phyloP scores from a whole-genome alignment of 2,329 filamentous ascomycete genomes.

The Leptographium galeiforme region DNA sequence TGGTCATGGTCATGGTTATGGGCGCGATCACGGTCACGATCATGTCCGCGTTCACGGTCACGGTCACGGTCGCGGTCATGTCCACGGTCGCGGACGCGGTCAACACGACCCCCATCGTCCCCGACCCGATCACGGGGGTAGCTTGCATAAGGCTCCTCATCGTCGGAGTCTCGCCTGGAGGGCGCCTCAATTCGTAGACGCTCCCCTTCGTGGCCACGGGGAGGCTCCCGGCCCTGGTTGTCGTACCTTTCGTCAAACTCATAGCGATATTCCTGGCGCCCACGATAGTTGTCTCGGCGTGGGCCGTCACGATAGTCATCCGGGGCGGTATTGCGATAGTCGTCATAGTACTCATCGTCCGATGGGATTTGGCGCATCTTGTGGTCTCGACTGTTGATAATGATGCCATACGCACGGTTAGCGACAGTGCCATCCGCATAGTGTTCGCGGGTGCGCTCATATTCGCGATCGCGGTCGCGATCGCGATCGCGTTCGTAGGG shows the following conservation, averaged over 20 bases:
- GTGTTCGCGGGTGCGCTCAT: constrained; percentile 7
- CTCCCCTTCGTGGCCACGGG: constrained; percentile 1
- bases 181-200: constrained; percentile 7
- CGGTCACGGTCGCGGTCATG: constrained; percentile 1
- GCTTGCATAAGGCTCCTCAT: constrained; percentile 8
- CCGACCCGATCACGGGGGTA: constrained; percentile 7
- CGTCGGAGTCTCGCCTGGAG: constrained; percentile 5
- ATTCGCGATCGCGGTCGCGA: constrained; percentile 10
- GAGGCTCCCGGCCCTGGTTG: constrained; percentile 1
- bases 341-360: constrained; percentile 1
- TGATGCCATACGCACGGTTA: constrained; percentile 8
- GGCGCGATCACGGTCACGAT: neutral
- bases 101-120: constrained; percentile 2
- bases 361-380: constrained; percentile 1
- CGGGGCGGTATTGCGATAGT: constrained; percentile 1
- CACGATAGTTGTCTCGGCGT: neutral
- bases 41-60: constrained; percentile 11
- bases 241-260: neutral
- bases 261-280: neutral
- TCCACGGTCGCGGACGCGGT: neutral
- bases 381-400: constrained; percentile 10
- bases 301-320: neutral
- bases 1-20: neutral
- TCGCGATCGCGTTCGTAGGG: constrained; percentile 12
- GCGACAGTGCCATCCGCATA: constrained; percentile 10